These are phyloP conservation scores for Ceratocystis cubensis DNA, from an alignment of 2,329 filamentous ascomycete genomes.

Conservation along the genomic window DNA sequence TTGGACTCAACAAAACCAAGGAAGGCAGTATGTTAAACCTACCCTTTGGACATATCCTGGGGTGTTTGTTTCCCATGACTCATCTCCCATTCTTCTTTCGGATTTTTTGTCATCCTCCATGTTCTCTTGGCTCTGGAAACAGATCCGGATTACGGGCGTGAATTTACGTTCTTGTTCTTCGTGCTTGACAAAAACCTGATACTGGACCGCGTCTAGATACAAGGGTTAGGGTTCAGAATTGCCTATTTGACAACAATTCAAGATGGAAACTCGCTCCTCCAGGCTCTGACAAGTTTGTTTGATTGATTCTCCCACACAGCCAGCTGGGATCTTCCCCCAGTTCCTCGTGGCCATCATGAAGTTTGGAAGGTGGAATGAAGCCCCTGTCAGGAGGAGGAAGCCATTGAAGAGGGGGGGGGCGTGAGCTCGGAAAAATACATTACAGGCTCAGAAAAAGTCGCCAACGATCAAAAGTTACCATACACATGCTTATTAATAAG, in stretches of 20 bases:
- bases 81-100: not conserved
- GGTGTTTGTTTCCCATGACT: not conserved
- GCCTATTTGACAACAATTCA: not conserved
- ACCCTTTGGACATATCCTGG: too few species aligned
- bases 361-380: not conserved
- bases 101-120: not conserved
- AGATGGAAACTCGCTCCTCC: slow-evolving; percentile 1
- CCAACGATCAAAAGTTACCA: not conserved
- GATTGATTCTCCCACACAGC: not conserved
- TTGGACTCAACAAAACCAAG: too few species aligned
- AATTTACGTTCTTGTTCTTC: not conserved
- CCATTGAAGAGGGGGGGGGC: not conserved
- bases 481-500: not conserved
- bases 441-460: not conserved
- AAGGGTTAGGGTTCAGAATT: not conserved
- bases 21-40: too few species aligned
- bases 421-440: not conserved
- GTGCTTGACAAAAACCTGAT: not conserved
- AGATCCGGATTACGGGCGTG: too few species aligned
- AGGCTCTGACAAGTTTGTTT: not conserved
- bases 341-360: slow-evolving; percentile 9
- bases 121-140: too few species aligned
- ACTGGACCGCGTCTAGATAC: not conserved
- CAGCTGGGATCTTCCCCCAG: not conserved
- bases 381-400: not conserved